Conservation (phyloP, 768 basidiomycete genomes). For the Podaxis sp. region DNA sequence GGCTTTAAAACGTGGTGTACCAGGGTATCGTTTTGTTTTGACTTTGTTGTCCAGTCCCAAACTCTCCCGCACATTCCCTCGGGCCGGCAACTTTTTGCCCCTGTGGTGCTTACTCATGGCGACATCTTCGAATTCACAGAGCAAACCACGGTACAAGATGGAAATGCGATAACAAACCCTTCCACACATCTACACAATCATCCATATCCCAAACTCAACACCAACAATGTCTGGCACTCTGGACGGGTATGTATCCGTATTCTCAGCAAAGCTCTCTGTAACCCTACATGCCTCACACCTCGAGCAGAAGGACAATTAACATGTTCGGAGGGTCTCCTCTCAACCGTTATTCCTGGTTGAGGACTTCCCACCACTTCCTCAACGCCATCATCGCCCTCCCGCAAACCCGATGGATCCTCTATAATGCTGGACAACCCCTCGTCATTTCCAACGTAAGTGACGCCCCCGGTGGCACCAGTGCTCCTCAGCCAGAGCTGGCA, state of each 20-base stretch:
- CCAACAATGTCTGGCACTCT: background rate
- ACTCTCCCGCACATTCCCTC: no score
- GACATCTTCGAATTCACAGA: background rate
- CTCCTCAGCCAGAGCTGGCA: slow-evolving; percentile 35
- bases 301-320: slow-evolving; percentile 30
- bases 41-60: background rate
- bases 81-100: background rate
- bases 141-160: background rate
- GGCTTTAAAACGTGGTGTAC: no score
- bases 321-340: slow-evolving; percentile 64
- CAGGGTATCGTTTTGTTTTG: background rate
- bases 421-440: slow-evolving; percentile 73
- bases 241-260: background rate
- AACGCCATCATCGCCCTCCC: slow-evolving; percentile 64
- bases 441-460: slow-evolving; percentile 38
- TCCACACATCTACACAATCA: slow-evolving; percentile 1
- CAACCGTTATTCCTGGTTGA: slow-evolving; percentile 82
- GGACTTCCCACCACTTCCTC: slow-evolving; percentile 72
- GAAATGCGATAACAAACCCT: background rate
- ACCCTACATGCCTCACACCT: background rate
- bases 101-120: slow-evolving; percentile 3
- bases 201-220: background rate
- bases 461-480: slow-evolving; percentile 22
- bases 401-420: slow-evolving; percentile 74
- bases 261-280: background rate